Percentiles rank a stretch among this genome's conserved stretches.
phyloP scores from a whole-genome alignment of 805 yeast species.

The Wickerhamomyces strasburgensis region DNA sequence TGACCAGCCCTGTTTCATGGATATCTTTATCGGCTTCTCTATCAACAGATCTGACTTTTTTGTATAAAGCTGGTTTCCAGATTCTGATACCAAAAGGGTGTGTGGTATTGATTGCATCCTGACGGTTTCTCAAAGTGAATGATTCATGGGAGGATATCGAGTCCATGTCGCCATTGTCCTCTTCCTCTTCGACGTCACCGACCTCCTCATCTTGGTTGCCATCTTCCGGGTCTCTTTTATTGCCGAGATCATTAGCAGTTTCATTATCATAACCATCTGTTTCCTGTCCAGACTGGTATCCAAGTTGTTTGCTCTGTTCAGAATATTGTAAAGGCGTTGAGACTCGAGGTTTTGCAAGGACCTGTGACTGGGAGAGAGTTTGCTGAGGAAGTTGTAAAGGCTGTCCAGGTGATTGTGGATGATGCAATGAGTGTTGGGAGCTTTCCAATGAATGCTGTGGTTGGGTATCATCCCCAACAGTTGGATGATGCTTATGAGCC shows the following conservation, averaged over 20 bases:
- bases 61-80: slow-evolving; percentile 97
- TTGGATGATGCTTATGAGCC: slow-evolving; percentile 11
- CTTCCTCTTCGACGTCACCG: slow-evolving; percentile 10
- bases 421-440: neutral
- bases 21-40: slow-evolving; percentile 89
- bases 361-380: slow-evolving; percentile 2
- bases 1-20: slow-evolving; percentile 56
- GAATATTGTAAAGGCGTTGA: too few species aligned
- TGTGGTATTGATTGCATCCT: slow-evolving; percentile 91
- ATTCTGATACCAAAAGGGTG: slow-evolving; percentile 98
- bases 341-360: too few species aligned
- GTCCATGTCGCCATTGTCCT: slow-evolving; percentile 27
- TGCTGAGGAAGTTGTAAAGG: slow-evolving; percentile 7
- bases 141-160: slow-evolving; percentile 65
- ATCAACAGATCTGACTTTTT: slow-evolving; percentile 88
- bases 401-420: neutral
- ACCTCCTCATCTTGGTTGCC: neutral
- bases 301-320: too few species aligned
- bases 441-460: too few species aligned
- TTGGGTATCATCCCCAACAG: slow-evolving; percentile 1
- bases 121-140: slow-evolving; percentile 84
- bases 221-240: neutral
- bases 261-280: slow-evolving; percentile 4
- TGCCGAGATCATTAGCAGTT: slow-evolving; percentile 1
- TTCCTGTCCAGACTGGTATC: slow-evolving; percentile 3